Evolutionary conservation across 257 asterid genomes (phyloP), one percentile per base, ranked within the genome.

Genomic region (Nicotiana knightiana): DNA sequence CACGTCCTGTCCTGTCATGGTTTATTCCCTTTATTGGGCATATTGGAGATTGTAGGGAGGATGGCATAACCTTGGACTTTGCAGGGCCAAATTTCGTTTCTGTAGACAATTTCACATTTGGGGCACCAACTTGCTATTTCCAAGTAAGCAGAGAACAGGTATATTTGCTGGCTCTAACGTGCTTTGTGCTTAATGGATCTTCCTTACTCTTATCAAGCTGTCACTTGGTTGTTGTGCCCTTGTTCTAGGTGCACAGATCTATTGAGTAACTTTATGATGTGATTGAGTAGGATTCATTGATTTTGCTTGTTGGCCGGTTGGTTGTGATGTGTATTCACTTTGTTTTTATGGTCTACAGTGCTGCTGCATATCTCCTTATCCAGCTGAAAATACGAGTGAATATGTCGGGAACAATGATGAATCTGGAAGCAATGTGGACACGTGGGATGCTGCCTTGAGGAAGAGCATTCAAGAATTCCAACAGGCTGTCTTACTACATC

Each of bases 41-140:
- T 86, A 67, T 96, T 46, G 99, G 99, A 46, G 89, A 94, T 57
- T 93, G 99, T 75, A 89, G 97, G 84, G 95, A 93, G 83, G 97
- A 96, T 58, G 99, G 99, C 2, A 97, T 96, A 75, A 92, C 94
- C 77, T 76, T 96, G 91, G 99, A 96, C 83, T 96, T 96, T 78
- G 99, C 97, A 0, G 97, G 98, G 76, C 98, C 98, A 1, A 96
- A 94, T 84, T 96, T 86, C 85, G 97, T 96, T 3, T 91, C 93
- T 16, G 97, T 96, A 46, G 99, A 94, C 89, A 94, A 86, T 85
- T 96, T 96, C 62, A 86, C 98, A 1, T 96, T 96, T 67, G 99
- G 98, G 32, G 85, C 95, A 33, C 98, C 98, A 8, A 88, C 98
- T 4, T 90, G 97, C 30, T 96, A 93, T 86, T 46, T 91, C 86